Evolutionary conservation across 805 yeast species (phyloP), one percentile per base, ranked within the genome.

Genomic region (Ogataea trehalophila): DNA sequence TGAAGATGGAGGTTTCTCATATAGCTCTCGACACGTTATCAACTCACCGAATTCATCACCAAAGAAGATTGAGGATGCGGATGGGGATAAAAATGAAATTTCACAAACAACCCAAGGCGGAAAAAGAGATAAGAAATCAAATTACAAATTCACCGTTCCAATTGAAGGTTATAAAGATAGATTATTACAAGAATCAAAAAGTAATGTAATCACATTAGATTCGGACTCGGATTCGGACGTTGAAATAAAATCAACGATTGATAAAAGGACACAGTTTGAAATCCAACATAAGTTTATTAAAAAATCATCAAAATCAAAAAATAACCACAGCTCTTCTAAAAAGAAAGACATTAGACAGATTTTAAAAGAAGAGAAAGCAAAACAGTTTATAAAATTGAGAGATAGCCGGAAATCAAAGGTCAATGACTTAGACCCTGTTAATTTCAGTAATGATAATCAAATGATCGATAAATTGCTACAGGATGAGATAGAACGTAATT

Each of bases 391-490:
- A 35, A 43, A 48, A 31, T 34, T 53, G 20, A 43, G 37, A 35
- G 44, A 40, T 42, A 52, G 41, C 36, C 49, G 46, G 43, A 49
- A 52, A 49, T 46, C 53, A 46, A 35, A 38, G 16, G 20, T 43
- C 43, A 37, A 48, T 26, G 13, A 26, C 9, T 11, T 11, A 41
- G 37, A 46, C 42, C 17, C 36, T 17, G 22, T 37, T 14, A 37
- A 47, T n/a, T 36, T 39, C 15, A 36, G 38, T 9, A 45, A 46
- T 26, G 48, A 51, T 18, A 53, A 53, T 37, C 57, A 50, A 39
- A 56, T 51, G 45, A 53, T 61, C 9, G 41, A 54, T 37, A 59
- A 55, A 44, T 47, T 62, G 37, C 37, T 62, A 17, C 59, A 60
- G 33, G 51, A 55, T 20, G 65, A 61, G 39, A 46, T 56, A 16